A percentile compares a stretch with the other conserved stretches of the same genome.
Evolutionary conservation across 2,329 filamentous ascomycete species (phyloP).

Genomic region (Paraconiothyrium brasiliense): DNA sequence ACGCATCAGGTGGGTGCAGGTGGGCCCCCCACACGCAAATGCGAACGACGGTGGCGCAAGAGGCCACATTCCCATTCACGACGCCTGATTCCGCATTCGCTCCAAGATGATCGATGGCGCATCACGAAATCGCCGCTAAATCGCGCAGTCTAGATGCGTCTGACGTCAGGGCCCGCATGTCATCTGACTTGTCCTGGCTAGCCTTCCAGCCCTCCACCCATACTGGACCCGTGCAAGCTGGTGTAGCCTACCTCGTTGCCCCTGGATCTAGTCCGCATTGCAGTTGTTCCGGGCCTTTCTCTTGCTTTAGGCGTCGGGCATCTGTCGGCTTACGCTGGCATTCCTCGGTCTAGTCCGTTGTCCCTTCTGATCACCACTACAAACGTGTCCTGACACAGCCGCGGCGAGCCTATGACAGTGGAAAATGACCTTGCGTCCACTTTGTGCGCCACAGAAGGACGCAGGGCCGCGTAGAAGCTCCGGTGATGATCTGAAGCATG

Average conservation of each 20-base stretch:
- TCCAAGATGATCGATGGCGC: not conserved
- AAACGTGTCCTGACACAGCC: too few species aligned
- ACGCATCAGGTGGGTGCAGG: not conserved
- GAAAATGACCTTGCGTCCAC: too few species aligned
- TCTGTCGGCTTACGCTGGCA: not conserved
- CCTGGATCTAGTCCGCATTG: not conserved
- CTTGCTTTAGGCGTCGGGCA: not conserved
- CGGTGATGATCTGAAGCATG: too few species aligned
- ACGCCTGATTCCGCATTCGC: constrained; percentile 1
- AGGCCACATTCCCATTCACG: not conserved
- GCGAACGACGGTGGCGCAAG: not conserved
- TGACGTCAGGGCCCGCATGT: not conserved
- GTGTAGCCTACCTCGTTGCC: not conserved
- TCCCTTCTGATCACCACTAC: too few species aligned
- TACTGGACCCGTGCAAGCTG: not conserved
- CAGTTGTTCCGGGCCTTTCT: not conserved
- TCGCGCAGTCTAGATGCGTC: constrained; percentile 1
- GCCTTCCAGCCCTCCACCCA: not conserved
- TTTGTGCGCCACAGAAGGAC: too few species aligned
- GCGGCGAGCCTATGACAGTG: too few species aligned
- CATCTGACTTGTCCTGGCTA: not conserved
- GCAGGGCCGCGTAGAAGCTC: too few species aligned
- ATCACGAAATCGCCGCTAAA: not conserved
- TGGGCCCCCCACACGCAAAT: not conserved
- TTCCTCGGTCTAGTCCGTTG: too few species aligned